A percentile compares a stretch with the other conserved stretches of the same genome.
Evolutionary conservation across 192 early-diverging fungal genomes (phyloP).

Genomic region (Coemansia brasiliensis): DNA sequence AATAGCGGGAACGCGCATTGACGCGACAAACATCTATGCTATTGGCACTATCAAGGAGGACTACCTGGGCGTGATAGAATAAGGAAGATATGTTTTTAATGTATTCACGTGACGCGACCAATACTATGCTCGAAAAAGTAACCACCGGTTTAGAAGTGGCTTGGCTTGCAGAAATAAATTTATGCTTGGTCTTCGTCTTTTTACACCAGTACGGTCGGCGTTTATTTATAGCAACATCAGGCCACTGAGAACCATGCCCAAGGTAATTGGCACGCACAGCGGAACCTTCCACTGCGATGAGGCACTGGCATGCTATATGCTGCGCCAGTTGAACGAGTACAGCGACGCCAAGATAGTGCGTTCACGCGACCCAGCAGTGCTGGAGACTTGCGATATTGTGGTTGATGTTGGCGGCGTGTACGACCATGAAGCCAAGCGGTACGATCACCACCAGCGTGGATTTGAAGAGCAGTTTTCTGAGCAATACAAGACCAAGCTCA

Average conservation of each 20-base stretch:
- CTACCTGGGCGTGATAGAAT: conserved; percentile 80
- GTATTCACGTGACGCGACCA: conserved; percentile 8
- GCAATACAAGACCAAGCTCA: conserved; percentile 81
- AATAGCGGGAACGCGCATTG: conserved; percentile 85
- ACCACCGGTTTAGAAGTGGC: too few relatives aligned
- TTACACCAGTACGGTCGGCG: not conserved
- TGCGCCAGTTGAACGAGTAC: conserved; percentile 64
- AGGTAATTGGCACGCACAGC: conserved; percentile 81
- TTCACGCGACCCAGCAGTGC: conserved; percentile 77
- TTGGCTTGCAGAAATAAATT: not conserved
- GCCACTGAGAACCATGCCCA: conserved; percentile 35
- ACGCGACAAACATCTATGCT: conserved; percentile 91
- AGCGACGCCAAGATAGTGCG: conserved; percentile 70
- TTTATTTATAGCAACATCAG: not conserved
- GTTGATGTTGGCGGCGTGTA: conserved; percentile 96
- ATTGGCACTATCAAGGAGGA: conserved; percentile 98
- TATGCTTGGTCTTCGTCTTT: not conserved
- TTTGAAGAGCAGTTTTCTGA: conserved; percentile 84
- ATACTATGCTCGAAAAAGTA: not conserved
- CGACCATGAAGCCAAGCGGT: conserved; percentile 70
- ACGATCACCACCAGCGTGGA: conserved; percentile 94
- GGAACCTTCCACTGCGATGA: conserved; percentile 90
- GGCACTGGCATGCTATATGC: conserved; percentile 86
- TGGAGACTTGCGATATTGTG: conserved; percentile 80
- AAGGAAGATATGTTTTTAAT: too few relatives aligned